Evolutionary conservation across 257 asterid species (phyloP).

Genomic region (Haberlea rhodopensis): DNA sequence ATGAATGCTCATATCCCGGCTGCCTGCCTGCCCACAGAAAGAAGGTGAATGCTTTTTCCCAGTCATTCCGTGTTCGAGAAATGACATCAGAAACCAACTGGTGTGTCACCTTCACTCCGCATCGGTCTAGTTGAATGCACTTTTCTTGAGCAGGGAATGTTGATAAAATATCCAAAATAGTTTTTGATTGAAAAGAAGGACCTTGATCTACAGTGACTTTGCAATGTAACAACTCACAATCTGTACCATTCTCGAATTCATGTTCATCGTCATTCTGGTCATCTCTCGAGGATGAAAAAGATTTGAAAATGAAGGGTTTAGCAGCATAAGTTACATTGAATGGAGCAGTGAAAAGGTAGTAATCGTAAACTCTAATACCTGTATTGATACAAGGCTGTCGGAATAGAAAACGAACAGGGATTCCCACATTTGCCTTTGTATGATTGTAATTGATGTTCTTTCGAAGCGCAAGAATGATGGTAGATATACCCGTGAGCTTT

Average conservation of each 20-base stretch:
- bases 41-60: constrained; percentile 91
- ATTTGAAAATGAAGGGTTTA: constrained; percentile 26
- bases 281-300: constrained; percentile 36
- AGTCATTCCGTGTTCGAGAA: constrained; percentile 60
- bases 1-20: constrained; percentile 51
- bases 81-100: constrained; percentile 53
- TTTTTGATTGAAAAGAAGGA: constrained; percentile 33
- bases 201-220: constrained; percentile 18
- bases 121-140: constrained; percentile 48
- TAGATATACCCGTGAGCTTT: constrained; percentile 29
- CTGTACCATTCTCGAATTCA: constrained; percentile 31
- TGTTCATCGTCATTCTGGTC: constrained; percentile 29
- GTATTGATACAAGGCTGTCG: constrained; percentile 8
- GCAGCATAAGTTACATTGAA: constrained; percentile 14
- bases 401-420: constrained; percentile 24
- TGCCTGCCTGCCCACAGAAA: constrained; percentile 87
- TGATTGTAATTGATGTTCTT: constrained; percentile 3
- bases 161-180: constrained; percentile 50
- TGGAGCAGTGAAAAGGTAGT: constrained; percentile 11
- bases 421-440: constrained; percentile 7
- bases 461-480: constrained; percentile 28
- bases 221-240: constrained; percentile 27
- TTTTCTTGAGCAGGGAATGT: constrained; percentile 44
- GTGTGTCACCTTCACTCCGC: constrained; percentile 42
- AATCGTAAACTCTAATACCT: background rate